phyloP scores from a whole-genome alignment of 805 yeast genomes.

The Suhomyces prunicola region DNA sequence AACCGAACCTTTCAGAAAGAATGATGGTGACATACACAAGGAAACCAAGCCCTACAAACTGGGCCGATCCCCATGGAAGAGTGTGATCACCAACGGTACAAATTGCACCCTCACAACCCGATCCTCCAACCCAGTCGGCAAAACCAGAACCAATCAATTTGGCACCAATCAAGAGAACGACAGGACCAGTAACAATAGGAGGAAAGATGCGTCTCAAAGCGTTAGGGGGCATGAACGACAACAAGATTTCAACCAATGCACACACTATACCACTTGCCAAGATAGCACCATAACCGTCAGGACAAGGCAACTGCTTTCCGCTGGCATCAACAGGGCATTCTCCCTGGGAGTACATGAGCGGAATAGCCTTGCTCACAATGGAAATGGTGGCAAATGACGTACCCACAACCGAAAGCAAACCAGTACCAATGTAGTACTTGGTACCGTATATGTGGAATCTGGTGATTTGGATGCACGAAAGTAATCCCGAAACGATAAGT shows the following conservation, averaged over 20 bases:
- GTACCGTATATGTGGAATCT: slow-evolving; percentile 75
- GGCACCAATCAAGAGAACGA: slow-evolving; percentile 79
- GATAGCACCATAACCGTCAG: slow-evolving; percentile 86
- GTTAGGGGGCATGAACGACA: slow-evolving; percentile 77
- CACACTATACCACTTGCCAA: slow-evolving; percentile 79
- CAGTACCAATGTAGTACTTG: slow-evolving; percentile 80
- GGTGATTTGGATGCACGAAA: slow-evolving; percentile 74
- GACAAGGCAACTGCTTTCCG: slow-evolving; percentile 74
- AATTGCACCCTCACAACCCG: slow-evolving; percentile 50
- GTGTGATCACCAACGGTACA: slow-evolving; percentile 33
- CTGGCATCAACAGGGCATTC: slow-evolving; percentile 59
- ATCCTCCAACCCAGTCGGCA: slow-evolving; percentile 85
- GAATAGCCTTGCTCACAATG: slow-evolving; percentile 70
- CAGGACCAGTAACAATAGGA: slow-evolving; percentile 91
- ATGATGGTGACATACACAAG: slow-evolving; percentile 72
- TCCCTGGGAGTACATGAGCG: slow-evolving; percentile 76
- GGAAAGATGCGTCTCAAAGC: slow-evolving; percentile 74
- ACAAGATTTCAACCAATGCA: slow-evolving; percentile 65
- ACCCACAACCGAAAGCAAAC: slow-evolving; percentile 85
- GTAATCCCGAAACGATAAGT: slow-evolving; percentile 43
- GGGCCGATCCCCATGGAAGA: slow-evolving; percentile 80
- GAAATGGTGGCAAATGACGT: slow-evolving; percentile 87
- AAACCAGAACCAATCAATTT: slow-evolving; percentile 69
- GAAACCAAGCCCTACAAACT: slow-evolving; percentile 85
- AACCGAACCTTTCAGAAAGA: slow-evolving; percentile 79